Base-by-base conservation (phyloP, 1,284 basidiomycete species). In the Agroathelia rolfsii region DNA sequence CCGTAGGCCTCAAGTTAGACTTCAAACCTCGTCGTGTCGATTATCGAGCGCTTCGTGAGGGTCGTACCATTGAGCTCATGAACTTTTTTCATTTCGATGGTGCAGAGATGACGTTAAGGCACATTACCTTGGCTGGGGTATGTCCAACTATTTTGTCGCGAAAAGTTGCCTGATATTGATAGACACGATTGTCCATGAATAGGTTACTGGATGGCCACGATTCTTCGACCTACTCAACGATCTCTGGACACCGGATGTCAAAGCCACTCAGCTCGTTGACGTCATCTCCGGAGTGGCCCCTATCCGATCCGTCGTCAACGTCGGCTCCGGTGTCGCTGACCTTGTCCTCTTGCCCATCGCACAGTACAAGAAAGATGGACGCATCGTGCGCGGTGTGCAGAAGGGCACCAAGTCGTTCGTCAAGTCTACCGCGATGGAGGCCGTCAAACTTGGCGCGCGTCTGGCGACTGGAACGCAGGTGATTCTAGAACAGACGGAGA, bases 1-100 rank as follows among this genome's bases (percentile, higher is more conserved):
- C 94, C 0, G 69, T 88, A 14, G 80, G 84, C 48, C 62, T 98
- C 45, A 97, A 96, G 60, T 66, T 98, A 6, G 94, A 99, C 53
- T 99, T 98, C 58, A 98, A 99, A 56, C 94, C 95, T 28, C 88
- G 96, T 39, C 77, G 93, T 4, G 90, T 98, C 15, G 89, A 98
- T 55, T 95, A 96, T 55, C 64, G 76, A 38, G 93, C 92, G n/a
- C 62, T 97, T 30, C 72, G 81, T 11, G 82, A 93, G 46, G 95
- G 95, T 9, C 76, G 72, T 52, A 92, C 90, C 0, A 94, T 95
- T 40, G 95, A 98, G 53, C 61, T 98, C 36, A 97, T 98, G 94
- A 99, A 99, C 55, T 97, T 98, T 54, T 98, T 99, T 78, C 93
- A 97, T 56, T 99, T 98, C 47, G 94, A 98, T 47, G 94, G 89